Base-by-base conservation (phyloP, 139 green algal species). In the Chlorella vulgaris region DNA sequence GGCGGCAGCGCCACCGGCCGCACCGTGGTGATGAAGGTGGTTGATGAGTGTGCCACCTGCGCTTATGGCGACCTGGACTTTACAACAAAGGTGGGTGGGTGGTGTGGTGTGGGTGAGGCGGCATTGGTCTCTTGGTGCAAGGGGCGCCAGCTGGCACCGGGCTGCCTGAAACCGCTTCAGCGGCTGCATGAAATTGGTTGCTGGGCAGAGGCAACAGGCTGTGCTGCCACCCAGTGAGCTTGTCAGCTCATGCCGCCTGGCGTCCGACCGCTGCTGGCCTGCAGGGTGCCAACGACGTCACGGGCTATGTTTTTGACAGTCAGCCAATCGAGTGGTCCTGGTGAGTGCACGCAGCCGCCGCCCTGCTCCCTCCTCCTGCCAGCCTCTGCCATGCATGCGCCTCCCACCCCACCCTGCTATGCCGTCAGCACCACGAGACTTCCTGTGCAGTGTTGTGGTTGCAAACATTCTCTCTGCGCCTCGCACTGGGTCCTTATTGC, bases 291-390 rank as follows among this genome's bases (percentile, higher is more conserved):
- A 79, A 79, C 8, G 51, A 68, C 51, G 61, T 68, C 35, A 79
- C 73, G 1, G 73, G 73, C 51, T 79, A 68, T 24, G 53, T 51
- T 3, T 79, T 51, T 26, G 73, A 79, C 73, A 36, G 35, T n/a
- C 51, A 79, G 51, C 51, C 51, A 33, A 79, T 79, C 33, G 70
- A 77, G 70, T 77, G 70, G 70, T 66, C 31, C 19, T 77, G 70
- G 70, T 77, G 70, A 77, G 70, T 3, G 2, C 35, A 10, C 15
- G 47, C 47, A 24, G 47, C 47, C 15, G 47, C n/a, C n/a, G n/a
- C n/a, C n/a, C n/a, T n/a, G n/a, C n/a, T n/a, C n/a, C n/a, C n/a
- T n/a, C n/a, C n/a, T n/a, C n/a, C n/a, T n/a, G n/a, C n/a, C n/a
- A n/a, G n/a, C n/a, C n/a, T n/a, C n/a, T n/a, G n/a, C n/a, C 47